phyloP scores from a whole-genome alignment of 768 basidiomycete genomes.

The Leccinum pellstonianum region DNA sequence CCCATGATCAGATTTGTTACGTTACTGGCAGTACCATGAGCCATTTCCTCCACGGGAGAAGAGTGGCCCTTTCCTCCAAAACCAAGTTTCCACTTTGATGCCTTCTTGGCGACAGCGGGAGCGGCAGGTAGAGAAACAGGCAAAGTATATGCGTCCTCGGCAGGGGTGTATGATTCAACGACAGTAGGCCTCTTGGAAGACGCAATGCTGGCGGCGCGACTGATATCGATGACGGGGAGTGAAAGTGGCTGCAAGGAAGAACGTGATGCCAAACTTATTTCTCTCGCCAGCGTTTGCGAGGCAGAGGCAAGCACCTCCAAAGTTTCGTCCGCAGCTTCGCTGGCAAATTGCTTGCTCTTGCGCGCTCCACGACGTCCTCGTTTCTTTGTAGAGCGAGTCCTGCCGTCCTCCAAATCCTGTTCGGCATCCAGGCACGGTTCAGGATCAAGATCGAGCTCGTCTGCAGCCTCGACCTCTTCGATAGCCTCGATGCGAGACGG shows the following conservation, averaged over 20 bases:
- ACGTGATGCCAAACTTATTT: constrained; percentile 69
- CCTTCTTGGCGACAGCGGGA: constrained; percentile 60
- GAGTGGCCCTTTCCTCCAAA: constrained; percentile 66
- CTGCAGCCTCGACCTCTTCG: constrained; percentile 39
- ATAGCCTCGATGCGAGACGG: constrained; percentile 29
- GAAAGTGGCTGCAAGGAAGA: constrained; percentile 39
- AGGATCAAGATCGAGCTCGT: constrained; percentile 30
- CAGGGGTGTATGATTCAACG: constrained; percentile 27
- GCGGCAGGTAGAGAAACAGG: constrained; percentile 26
- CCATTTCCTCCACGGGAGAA: constrained; percentile 35
- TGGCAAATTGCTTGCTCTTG: constrained; percentile 55
- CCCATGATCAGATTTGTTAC: constrained; percentile 76
- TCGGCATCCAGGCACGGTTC: constrained; percentile 23
- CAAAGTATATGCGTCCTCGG: constrained; percentile 21
- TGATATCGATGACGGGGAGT: constrained; percentile 23
- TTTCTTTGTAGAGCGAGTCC: constrained; percentile 66
- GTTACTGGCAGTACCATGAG: constrained; percentile 71
- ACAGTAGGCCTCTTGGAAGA: constrained; percentile 41
- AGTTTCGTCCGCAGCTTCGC: constrained; percentile 46
- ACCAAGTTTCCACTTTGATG: constrained; percentile 54
- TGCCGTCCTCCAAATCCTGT: constrained; percentile 34
- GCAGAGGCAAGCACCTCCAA: constrained; percentile 73
- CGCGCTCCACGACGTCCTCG: constrained; percentile 82
- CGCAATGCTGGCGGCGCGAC: constrained; percentile 22
- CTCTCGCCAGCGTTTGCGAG: constrained; percentile 79